Percentiles rank a stretch among this genome's conserved stretches.
Evolutionary conservation across 192 early-diverging fungal genomes (phyloP).

Genomic region (Backusella mclennaniae): DNA sequence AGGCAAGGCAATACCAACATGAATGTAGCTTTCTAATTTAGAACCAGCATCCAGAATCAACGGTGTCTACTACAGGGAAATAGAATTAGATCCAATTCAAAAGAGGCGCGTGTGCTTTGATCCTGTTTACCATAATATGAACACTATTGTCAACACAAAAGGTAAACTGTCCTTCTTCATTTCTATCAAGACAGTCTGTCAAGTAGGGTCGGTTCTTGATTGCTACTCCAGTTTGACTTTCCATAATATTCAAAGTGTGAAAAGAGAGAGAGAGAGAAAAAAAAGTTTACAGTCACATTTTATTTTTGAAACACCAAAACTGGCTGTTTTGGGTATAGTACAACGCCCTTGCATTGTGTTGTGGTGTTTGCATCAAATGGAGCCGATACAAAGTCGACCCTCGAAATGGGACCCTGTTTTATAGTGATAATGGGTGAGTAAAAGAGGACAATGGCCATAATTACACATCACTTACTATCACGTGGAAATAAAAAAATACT

Average conservation of each 20-base stretch:
- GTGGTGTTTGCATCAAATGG: not conserved
- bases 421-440: not conserved
- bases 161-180: not conserved
- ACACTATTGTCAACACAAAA: not conserved
- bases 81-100: not conserved
- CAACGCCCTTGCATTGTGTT: not conserved
- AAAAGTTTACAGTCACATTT: not conserved
- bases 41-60: not conserved
- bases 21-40: not conserved
- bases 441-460: too few relatives aligned
- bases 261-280: not conserved
- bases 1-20: not conserved
- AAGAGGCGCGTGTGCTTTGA: not conserved
- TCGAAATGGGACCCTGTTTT: not conserved
- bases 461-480: not conserved
- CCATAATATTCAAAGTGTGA: not conserved
- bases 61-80: conserved; percentile 5
- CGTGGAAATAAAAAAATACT: not conserved
- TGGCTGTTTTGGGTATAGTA: not conserved
- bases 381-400: not conserved
- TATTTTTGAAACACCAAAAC: not conserved
- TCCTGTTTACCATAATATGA: conserved; percentile 11
- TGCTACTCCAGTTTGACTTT: not conserved
- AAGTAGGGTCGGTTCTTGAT: not conserved
- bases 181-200: not conserved